phyloP scores from a whole-genome alignment of 2,329 filamentous ascomycete species.

The Parascedosporium putredinis region DNA sequence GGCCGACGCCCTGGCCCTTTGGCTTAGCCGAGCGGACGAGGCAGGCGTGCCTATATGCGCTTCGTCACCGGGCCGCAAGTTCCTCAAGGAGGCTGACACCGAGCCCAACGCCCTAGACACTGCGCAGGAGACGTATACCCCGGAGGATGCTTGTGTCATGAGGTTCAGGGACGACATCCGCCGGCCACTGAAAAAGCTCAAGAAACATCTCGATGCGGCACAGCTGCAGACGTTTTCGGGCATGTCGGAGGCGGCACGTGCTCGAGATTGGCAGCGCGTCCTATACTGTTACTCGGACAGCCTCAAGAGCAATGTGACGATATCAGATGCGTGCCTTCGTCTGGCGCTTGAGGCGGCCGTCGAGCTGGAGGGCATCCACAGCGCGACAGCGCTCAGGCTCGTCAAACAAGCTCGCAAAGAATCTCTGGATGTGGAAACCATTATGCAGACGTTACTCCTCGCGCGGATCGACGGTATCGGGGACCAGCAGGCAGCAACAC shows the following conservation, averaged over 20 bases:
- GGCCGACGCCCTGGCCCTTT: neutral
- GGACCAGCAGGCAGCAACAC: neutral
- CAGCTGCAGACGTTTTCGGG: neutral
- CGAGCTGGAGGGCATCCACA: constrained; percentile 3
- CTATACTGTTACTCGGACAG: neutral
- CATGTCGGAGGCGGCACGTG: neutral
- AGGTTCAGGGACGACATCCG: neutral
- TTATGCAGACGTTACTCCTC: constrained; percentile 2
- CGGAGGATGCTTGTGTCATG: neutral
- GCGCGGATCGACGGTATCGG: constrained; percentile 1
- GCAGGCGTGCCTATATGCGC: neutral
- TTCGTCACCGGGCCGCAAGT: neutral
- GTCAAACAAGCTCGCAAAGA: constrained; percentile 1
- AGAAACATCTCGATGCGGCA: neutral
- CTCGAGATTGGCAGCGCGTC: neutral
- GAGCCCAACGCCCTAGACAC: neutral
- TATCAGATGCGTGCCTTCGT: neutral
- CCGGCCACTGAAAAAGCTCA: neutral
- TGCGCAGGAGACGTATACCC: neutral
- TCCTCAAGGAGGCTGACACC: neutral
- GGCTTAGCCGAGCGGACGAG: neutral
- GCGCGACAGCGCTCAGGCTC: neutral
- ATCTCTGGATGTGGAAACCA: neutral
- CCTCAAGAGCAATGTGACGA: neutral
- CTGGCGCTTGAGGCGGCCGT: constrained; percentile 5